phyloP scores from a whole-genome alignment of 2,329 filamentous ascomycete species.

The Fusarium verticillioides region DNA sequence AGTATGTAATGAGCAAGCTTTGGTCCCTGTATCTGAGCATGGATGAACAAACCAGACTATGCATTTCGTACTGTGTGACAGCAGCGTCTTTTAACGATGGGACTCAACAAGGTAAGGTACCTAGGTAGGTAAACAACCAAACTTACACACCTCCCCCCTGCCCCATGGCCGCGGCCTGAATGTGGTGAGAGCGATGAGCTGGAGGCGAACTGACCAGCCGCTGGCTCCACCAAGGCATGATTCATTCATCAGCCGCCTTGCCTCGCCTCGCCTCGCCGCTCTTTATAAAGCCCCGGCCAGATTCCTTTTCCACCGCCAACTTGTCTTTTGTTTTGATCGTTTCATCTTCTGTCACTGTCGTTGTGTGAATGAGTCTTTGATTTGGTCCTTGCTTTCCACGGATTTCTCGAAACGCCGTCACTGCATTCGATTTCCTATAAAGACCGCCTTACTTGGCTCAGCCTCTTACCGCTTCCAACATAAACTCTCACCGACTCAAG shows the following conservation, averaged over 20 bases:
- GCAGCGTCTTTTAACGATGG: conserved; percentile 6
- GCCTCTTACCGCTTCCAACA: conserved; percentile 19
- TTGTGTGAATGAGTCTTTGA: conserved; percentile 31
- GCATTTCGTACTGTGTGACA: conserved; percentile 37
- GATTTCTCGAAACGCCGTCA: conserved; percentile 29
- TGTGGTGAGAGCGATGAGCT: conserved; percentile 35
- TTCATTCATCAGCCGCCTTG: conserved; percentile 47
- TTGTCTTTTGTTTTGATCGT: conserved; percentile 14
- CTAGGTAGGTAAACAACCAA: conserved; percentile 12
- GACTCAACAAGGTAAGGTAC: conserved; percentile 21
- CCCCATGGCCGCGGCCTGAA: conserved; percentile 20
- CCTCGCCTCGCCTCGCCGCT: conserved; percentile 26
- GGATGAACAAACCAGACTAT: neutral
- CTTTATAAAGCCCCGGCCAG: conserved; percentile 40
- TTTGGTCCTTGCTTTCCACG: conserved; percentile 28
- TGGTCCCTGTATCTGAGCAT: conserved; percentile 21
- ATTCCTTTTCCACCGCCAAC: conserved; percentile 9
- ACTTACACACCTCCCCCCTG: conserved; percentile 26
- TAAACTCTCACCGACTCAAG: conserved; percentile 29
- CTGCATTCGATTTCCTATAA: conserved; percentile 11
- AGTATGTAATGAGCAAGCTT: conserved; percentile 5
- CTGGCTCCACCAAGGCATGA: conserved; percentile 45
- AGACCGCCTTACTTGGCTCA: conserved; percentile 1
- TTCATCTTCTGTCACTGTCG: conserved; percentile 27
- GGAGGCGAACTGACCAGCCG: conserved; percentile 44